These are phyloP conservation scores for Candida alai DNA, from an alignment of 805 yeast genomes.

Conservation along the genomic window DNA sequence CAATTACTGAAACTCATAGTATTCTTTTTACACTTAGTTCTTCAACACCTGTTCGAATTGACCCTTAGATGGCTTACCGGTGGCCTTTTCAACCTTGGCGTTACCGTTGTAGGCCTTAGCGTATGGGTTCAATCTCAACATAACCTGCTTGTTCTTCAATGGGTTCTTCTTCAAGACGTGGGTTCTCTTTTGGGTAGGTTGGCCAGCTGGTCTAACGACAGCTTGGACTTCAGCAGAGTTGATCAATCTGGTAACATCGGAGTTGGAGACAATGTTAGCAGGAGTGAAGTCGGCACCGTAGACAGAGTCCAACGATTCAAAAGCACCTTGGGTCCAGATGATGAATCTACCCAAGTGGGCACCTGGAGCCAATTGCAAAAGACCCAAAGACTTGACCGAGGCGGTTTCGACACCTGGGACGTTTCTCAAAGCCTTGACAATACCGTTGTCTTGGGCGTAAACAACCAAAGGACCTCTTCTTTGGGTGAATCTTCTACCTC, in stretches of 20 bases:
- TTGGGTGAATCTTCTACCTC: slow-evolving; percentile 99
- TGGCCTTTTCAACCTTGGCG: slow-evolving; percentile 62
- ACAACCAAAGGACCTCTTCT: slow-evolving; percentile 99
- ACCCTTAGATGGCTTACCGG: slow-evolving; percentile 68
- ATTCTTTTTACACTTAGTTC: slow-evolving; percentile 26
- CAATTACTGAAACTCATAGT: too few species aligned
- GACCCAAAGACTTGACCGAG: slow-evolving; percentile 85
- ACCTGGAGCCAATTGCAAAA: slow-evolving; percentile 99
- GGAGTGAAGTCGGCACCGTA: slow-evolving; percentile 96
- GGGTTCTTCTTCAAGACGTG: slow-evolving; percentile 98
- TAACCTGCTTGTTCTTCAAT: slow-evolving; percentile 94
- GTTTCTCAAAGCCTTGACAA: slow-evolving; percentile 98
- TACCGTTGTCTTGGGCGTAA: slow-evolving; percentile 96
- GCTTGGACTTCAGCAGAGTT: slow-evolving; percentile 99
- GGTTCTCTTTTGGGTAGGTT: slow-evolving; percentile 86
- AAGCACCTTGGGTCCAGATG: slow-evolving; percentile 99
- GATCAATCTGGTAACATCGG: slow-evolving; percentile 96
- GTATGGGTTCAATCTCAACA: slow-evolving; percentile 98
- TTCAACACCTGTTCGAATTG: slow-evolving; percentile 65
- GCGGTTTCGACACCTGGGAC: slow-evolving; percentile 99
- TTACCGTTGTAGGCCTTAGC: slow-evolving; percentile 96
- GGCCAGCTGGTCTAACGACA: slow-evolving; percentile 95
- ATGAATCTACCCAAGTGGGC: slow-evolving; percentile 99
- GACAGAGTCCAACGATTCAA: slow-evolving; percentile 92
- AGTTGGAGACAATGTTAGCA: slow-evolving; percentile 87